These are phyloP conservation scores for Gracilaria domingensis DNA, from an alignment of 23 red algal species.

Conservation along the genomic window DNA sequence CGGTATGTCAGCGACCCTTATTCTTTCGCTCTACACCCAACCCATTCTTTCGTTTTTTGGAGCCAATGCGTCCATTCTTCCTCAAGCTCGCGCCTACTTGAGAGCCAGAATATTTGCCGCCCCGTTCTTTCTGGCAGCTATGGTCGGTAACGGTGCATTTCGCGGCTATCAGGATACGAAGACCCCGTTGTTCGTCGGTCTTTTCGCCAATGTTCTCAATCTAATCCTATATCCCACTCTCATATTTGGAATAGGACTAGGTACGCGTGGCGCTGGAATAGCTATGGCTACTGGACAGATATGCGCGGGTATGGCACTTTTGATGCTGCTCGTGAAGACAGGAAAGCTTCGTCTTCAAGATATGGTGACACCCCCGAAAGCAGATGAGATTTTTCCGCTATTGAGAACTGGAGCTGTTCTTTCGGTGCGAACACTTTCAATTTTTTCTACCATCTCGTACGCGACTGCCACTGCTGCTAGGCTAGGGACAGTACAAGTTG, in stretches of 20 bases:
- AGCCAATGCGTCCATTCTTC: slow-evolving; percentile 82
- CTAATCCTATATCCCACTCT: slow-evolving; percentile 89
- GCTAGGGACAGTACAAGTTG: slow-evolving; percentile 75
- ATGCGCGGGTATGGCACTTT: slow-evolving; percentile 60
- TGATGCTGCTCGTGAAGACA: slow-evolving; percentile 69
- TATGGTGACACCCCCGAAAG: slow-evolving; percentile 49
- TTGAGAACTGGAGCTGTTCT: slow-evolving; percentile 84
- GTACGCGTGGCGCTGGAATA: slow-evolving; percentile 87
- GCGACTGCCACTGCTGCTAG: slow-evolving; percentile 85
- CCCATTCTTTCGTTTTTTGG: slow-evolving; percentile 86
- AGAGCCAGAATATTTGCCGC: slow-evolving; percentile 80
- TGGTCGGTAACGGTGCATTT: slow-evolving; percentile 94
- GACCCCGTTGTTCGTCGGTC: slow-evolving; percentile 83
- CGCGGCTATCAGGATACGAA: slow-evolving; percentile 93
- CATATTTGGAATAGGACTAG: slow-evolving; percentile 83
- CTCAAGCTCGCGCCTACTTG: slow-evolving; percentile 82
- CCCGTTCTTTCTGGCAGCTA: slow-evolving; percentile 85
- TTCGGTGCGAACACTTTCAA: slow-evolving; percentile 88
- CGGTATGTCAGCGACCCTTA: slow-evolving; percentile 68
- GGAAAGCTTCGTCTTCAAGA: slow-evolving; percentile 65
- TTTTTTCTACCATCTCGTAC: slow-evolving; percentile 83
- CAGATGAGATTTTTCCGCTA: slow-evolving; percentile 76
- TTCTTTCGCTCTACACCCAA: slow-evolving; percentile 61
- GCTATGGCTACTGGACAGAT: slow-evolving; percentile 88
- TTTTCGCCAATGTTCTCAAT: slow-evolving; percentile 89